These are phyloP conservation scores for Planoprotostelium fungivorum DNA, from an alignment of 78 protist species.

Conservation along the genomic window DNA sequence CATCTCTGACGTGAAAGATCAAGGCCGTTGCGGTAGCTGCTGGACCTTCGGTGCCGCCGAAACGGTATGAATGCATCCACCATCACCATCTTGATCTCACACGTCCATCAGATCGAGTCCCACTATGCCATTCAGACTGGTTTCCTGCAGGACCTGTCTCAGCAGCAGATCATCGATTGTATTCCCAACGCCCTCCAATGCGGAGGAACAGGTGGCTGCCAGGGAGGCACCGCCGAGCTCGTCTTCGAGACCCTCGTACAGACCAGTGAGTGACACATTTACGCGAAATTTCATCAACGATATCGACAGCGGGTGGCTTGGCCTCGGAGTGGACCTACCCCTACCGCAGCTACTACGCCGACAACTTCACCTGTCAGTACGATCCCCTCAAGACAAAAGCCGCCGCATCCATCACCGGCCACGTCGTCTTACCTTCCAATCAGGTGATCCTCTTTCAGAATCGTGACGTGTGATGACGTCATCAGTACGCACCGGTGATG, in stretches of 20 bases:
- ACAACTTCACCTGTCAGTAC: neutral
- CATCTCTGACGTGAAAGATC: constrained; percentile 61
- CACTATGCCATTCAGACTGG: neutral
- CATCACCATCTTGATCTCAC: neutral
- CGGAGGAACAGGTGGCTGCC: neutral
- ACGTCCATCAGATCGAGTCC: neutral
- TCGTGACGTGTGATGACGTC: neutral
- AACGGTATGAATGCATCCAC: neutral
- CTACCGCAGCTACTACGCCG: neutral
- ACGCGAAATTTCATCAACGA: no score
- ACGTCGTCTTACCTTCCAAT: neutral
- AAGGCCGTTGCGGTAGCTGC: constrained; percentile 75
- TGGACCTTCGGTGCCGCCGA: constrained; percentile 81
- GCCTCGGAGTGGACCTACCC: neutral
- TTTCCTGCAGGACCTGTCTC: neutral
- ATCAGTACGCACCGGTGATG: neutral
- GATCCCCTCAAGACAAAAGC: neutral
- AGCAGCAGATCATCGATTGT: neutral
- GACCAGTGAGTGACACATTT: neutral
- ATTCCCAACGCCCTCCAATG: neutral
- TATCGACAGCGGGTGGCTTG: neutral
- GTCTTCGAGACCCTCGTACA: neutral
- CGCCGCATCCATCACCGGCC: neutral
- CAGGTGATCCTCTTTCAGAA: no score
- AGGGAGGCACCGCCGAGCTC: neutral